Base-by-base conservation (phyloP, 2,329 filamentous ascomycete species). In the Thelonectria discophora region DNA sequence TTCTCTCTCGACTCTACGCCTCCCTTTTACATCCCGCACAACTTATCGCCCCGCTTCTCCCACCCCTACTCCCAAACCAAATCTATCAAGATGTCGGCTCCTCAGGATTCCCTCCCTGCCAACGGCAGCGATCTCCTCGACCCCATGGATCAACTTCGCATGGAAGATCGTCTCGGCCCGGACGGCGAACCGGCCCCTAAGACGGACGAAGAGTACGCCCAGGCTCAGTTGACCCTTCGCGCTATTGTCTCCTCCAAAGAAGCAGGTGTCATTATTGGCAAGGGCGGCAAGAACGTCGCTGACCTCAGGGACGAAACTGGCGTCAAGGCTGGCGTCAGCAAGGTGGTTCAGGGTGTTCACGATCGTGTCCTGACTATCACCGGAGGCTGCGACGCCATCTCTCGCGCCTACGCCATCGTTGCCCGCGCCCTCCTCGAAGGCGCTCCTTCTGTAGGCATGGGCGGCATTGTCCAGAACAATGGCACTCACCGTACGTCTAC, bases 171-270 rank as follows among this genome's bases (percentile, higher is more conserved):
- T 65, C 81, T 90, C 55, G 89, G 88, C 49, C 87, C 88, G 51
- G 91, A 95, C 70, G 91, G 91, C 69, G 92, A 94, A 72, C 86
- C 87, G 65, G 86, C 87, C 63, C 94, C 93, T 73, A 95, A 94
- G 82, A 97, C 94, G 61, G 95, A 99, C 72, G 94, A 98, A 77
- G 95, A 99, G 79, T 99, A 99, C 76, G 93, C 93, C 53, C 88
- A 93, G 77, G 89, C 94, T 54, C 92, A 96, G 80, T 85, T 99
- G 73, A 99, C 95, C 64, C 88, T 99, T 66, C 92, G 95, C 77
- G 95, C 95, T 72, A 97, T 99, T 76, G 95, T 99, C 69, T 97
- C 95, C 34, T 97, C 95, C 78, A 98, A 98, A 83, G 95, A 99
- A 81, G 95, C 95, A 62, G 95, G 95, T 75, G 93, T 99, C 73